A percentile compares a stretch with the other conserved stretches of the same genome.
phyloP scores from a whole-genome alignment of 495 filamentous ascomycete species.

The Aspergillus cavernicola region DNA sequence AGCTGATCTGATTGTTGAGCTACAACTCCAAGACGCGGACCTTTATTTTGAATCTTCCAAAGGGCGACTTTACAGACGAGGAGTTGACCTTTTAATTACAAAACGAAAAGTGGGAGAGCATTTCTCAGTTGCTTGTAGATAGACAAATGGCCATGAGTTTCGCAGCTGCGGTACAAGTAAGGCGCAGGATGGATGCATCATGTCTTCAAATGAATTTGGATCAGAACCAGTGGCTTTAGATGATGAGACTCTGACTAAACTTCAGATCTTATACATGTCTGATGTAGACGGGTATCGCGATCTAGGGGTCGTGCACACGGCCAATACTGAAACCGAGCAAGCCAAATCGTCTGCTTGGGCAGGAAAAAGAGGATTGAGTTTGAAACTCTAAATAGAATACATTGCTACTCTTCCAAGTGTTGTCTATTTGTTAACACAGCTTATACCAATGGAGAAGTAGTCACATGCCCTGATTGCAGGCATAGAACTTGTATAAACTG shows the following conservation, averaged over 20 bases:
- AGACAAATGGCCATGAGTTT: constrained; percentile 11
- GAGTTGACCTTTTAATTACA: constrained; percentile 13
- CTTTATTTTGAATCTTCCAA: constrained; percentile 6
- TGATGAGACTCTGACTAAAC: constrained; percentile 8
- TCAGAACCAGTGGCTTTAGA: too few species aligned
- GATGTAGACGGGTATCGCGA: constrained; percentile 1
- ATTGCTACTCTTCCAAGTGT: constrained; percentile 43
- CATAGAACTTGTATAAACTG: constrained; percentile 43
- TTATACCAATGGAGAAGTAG: constrained; percentile 32
- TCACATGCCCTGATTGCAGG: constrained; percentile 37
- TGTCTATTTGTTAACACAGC: constrained; percentile 41
- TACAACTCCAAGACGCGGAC: constrained; percentile 8
- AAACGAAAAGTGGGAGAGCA: constrained; percentile 5
- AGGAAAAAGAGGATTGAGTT: constrained; percentile 45
- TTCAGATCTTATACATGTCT: constrained; percentile 3
- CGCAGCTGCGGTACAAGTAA: constrained; percentile 1
- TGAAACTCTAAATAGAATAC: constrained; percentile 40
- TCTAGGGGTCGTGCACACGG: too few species aligned
- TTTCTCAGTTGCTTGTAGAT: not conserved
- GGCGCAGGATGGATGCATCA: not conserved
- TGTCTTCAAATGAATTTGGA: too few species aligned
- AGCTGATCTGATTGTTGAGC: not conserved
- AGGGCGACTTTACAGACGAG: constrained; percentile 13
- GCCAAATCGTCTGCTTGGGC: too few species aligned
- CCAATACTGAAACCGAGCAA: too few species aligned